Base-by-base conservation (phyloP, 257 asterid species). In the Avicennia marina region DNA sequence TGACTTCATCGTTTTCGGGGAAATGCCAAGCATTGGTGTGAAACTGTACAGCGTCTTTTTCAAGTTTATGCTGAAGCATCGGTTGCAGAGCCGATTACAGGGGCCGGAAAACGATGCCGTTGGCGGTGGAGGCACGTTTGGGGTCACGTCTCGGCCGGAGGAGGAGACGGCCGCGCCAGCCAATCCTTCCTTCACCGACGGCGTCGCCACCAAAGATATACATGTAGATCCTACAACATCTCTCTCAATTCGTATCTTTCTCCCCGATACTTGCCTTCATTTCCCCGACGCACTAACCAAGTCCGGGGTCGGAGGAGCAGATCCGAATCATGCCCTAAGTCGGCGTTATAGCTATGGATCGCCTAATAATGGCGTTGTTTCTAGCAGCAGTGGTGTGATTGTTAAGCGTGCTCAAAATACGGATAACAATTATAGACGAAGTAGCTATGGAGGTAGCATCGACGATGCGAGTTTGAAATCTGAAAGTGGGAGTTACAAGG, bases 1-100 rank as follows among this genome's bases (percentile, higher is more conserved):
- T 36, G 10, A 5, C 10, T 36, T 0, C 10, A 36, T 36, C 41
- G 41, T 36, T 59, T 46, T 21, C 21, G 56, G 48, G 54, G 80
- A 81, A 76, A 91, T 91, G 98, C 98, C 98, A 65, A 91, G 88
- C 80, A 90, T 91, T 54, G 96, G 88, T 11, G 82, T 91, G 53
- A 91, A 91, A 70, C 57, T 91, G 18, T 87, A 91, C 83, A 87
- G 96, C 62, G 87, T 84, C 9, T 91, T 85, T 66, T 91, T 91
- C 78, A 91, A 91, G 74, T 80, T 91, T 56, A 67, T 91, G 86
- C 82, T 91, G 16, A 91, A 85, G 73, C 96, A 91, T 65, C 91
- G 98, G 27, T 72, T 88, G 42, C 98, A 91, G 71, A 85, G 56
- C 69, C 96, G 98, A 34, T 54, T 84, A 21, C 87, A 77, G 67